Evolutionary conservation across 169 alveolate species (phyloP), one percentile per base, ranked within the genome.

Genomic region (Neospora caninum): DNA sequence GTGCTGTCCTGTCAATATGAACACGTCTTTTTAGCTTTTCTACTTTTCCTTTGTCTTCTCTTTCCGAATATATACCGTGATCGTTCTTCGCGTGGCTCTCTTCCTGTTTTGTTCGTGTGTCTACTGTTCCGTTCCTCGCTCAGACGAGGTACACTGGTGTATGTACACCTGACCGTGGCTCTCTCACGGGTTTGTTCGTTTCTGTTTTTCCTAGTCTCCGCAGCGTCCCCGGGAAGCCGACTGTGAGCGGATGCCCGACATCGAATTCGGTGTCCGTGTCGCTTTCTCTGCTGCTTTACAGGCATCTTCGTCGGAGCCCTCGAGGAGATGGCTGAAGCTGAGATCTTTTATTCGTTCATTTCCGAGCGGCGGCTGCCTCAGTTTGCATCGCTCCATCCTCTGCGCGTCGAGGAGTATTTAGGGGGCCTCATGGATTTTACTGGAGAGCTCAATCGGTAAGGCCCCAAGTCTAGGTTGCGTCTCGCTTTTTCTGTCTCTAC

Each of bases 381-480:
- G 7, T 39, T 54, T 38, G 38, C 54, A 39, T 27, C 31, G 1
- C 64, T 88, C n/a, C n/a, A 58, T 18, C 64, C 70, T 25, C 84
- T 58, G 0, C 53, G 82, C 53, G 83, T 64, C 2, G 92, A 88
- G 58, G 93, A 89, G 88, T 89, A 69, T 41, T 39, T 89, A 4
- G 93, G 93, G 36, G 93, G 93, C 42, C 49, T 89, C 38, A 39
- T 89, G 93, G 93, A 89, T 45, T 89, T 64, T 45, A 89, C 93
- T 2, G 93, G 93, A 18, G 93, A 89, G 36, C 88, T 89, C 20
- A 89, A 89, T 69, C n/a, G 93, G 82, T 89, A 70, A 16, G 80
- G 1, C 22, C n/a, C n/a, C n/a, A n/a, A n/a, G n/a, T 73, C 84
- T n/a, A n/a, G n/a, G n/a, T n/a, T n/a, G n/a, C n/a, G n/a, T n/a